These are phyloP conservation scores for Zygnema circumcarinatum DNA, from an alignment of 139 green algal species.

Conservation along the genomic window DNA sequence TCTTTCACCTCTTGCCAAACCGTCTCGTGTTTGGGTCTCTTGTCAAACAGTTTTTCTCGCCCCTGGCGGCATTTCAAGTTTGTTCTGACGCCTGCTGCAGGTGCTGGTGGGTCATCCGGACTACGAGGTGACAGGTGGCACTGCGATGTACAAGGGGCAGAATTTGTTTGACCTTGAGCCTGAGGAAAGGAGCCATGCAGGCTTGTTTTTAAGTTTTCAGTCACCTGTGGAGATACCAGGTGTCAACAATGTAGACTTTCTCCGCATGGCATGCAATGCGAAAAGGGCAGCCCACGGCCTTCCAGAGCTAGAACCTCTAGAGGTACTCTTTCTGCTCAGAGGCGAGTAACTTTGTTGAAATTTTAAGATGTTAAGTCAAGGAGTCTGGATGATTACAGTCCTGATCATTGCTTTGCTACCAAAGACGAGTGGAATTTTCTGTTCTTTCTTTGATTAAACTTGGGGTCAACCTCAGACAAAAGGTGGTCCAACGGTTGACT, in stretches of 20 bases:
- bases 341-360: not conserved
- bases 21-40: no score
- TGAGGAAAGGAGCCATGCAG: slow-evolving; percentile 85
- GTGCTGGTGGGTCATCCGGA: slow-evolving; percentile 95
- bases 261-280: slow-evolving; percentile 90
- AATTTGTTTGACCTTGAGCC: slow-evolving; percentile 82
- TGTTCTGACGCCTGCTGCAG: slow-evolving; percentile 4
- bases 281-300: slow-evolving; percentile 75
- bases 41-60: no score
- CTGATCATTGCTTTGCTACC: no score
- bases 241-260: slow-evolving; percentile 94
- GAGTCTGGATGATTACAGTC: no score
- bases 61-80: no score
- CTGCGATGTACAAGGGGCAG: slow-evolving; percentile 86
- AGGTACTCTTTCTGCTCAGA: slow-evolving; percentile 80
- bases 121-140: slow-evolving; percentile 92
- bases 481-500: no score
- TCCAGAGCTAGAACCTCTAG: slow-evolving; percentile 90
- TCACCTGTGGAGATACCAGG: slow-evolving; percentile 93
- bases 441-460: no score
- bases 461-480: no score
- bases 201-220: slow-evolving; percentile 93
- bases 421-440: no score
- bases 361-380: not conserved
- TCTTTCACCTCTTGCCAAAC: no score